These are phyloP conservation scores for Pueraria montana DNA, from an alignment of 306 rosid species.

Conservation along the genomic window DNA sequence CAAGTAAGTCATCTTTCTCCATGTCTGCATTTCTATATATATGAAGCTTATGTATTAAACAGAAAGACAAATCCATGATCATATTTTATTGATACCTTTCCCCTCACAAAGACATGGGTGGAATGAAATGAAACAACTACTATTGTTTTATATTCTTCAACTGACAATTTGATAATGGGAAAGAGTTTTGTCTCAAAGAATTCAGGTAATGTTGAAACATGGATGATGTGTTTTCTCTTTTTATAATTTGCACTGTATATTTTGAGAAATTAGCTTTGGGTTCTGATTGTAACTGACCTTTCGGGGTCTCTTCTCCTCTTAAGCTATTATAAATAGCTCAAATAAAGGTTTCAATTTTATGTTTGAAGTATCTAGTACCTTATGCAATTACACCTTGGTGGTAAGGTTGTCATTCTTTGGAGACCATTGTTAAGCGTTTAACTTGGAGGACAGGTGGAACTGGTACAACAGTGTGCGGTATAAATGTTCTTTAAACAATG, in stretches of 20 bases:
- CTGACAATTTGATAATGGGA: conserved; percentile 22
- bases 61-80: conserved; percentile 3
- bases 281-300: not conserved
- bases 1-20: conserved; percentile 67
- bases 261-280: conserved; percentile 1
- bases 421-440: not conserved
- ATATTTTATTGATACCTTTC: conserved; percentile 18
- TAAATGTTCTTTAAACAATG: conserved; percentile 15
- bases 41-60: not conserved
- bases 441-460: conserved; percentile 1
- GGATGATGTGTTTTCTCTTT: conserved; percentile 11
- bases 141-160: conserved; percentile 21
- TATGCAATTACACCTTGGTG: not conserved
- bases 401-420: conserved; percentile 25
- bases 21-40: conserved; percentile 11
- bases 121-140: conserved; percentile 13
- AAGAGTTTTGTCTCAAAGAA: not conserved
- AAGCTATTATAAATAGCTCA: conserved; percentile 9
- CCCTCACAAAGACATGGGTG: conserved; percentile 31
- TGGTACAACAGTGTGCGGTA: not conserved
- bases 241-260: not conserved
- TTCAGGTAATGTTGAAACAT: conserved; percentile 17
- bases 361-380: conserved; percentile 6
- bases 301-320: not conserved
- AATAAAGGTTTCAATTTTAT: conserved; percentile 10